Conservation (phyloP, 441 rosid species). For the Arabidopsis lyrata region DNA sequence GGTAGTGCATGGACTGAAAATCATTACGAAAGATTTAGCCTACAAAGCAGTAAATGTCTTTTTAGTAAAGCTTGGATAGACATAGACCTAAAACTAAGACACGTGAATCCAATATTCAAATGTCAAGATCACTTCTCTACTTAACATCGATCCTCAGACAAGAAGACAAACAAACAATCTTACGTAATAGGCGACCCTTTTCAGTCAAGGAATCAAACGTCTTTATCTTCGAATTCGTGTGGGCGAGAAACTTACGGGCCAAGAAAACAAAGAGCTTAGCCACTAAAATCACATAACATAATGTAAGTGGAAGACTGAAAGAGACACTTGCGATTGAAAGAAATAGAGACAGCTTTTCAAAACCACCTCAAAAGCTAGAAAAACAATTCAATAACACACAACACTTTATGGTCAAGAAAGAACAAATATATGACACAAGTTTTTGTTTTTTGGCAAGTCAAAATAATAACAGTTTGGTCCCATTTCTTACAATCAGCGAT, state of each 20-base stretch:
- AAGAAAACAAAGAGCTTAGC: constrained; percentile 29
- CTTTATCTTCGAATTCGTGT: constrained; percentile 21
- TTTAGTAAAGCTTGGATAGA: not conserved
- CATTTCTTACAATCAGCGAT: constrained; percentile 2
- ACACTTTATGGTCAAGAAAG: constrained; percentile 25
- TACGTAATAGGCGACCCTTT: constrained; percentile 19
- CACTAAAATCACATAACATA: constrained; percentile 1
- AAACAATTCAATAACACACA: constrained; percentile 6
- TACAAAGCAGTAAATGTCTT: not conserved
- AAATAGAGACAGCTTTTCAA: constrained; percentile 9
- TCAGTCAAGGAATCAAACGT: constrained; percentile 34
- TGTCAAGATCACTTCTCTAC: not conserved
- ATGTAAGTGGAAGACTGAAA: constrained; percentile 34
- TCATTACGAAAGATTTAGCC: not conserved
- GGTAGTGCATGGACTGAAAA: not conserved
- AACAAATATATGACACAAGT: not conserved
- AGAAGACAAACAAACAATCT: constrained; percentile 26
- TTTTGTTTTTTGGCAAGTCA: not conserved
- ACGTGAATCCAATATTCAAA: not conserved
- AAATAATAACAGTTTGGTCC: constrained; percentile 33
- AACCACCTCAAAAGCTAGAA: constrained; percentile 33
- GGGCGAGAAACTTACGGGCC: constrained; percentile 22
- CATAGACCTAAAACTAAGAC: not conserved
- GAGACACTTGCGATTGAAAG: constrained; percentile 7
- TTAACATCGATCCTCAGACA: not conserved